Conservation (phyloP, 805 yeast genomes). For the Yamadazyma scolyti region DNA sequence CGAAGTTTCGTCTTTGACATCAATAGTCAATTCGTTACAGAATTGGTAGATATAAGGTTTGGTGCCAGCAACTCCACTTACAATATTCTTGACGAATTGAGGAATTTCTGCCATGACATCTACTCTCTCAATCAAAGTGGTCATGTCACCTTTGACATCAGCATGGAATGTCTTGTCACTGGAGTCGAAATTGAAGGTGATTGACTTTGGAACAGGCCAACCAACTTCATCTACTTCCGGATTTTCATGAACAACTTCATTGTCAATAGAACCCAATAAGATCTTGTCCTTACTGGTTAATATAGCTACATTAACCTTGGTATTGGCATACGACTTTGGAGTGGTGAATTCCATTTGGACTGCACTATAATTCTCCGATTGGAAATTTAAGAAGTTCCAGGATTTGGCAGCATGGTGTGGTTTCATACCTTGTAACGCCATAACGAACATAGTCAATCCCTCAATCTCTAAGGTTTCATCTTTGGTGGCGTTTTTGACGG, state of each 20-base stretch:
- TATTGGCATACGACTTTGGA: conserved; percentile 81
- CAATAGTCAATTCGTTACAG: conserved; percentile 58
- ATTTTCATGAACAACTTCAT: conserved; percentile 55
- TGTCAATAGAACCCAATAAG: conserved; percentile 59
- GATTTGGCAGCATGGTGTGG: conserved; percentile 98
- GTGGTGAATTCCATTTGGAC: conserved; percentile 95
- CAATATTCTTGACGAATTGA: conserved; percentile 86
- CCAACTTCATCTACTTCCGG: conserved; percentile 72
- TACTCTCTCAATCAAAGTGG: conserved; percentile 74
- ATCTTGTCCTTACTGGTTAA: conserved; percentile 63
- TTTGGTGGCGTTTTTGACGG: conserved; percentile 39
- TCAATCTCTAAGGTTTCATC: conserved; percentile 32
- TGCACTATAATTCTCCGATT: conserved; percentile 67
- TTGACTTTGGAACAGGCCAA: conserved; percentile 80
- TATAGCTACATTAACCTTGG: conserved; percentile 78
- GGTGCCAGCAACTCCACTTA: conserved; percentile 91
- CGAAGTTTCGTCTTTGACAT: conserved; percentile 33
- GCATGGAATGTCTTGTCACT: conserved; percentile 43
- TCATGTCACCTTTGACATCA: conserved; percentile 57
- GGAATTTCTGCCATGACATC: conserved; percentile 99
- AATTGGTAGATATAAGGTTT: conserved; percentile 96
- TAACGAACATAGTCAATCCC: conserved; percentile 74
- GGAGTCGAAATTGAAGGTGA: conserved; percentile 50
- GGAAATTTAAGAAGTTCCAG: conserved; percentile 94
- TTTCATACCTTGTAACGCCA: conserved; percentile 98